Conservation (phyloP, 371 early-diverging fungal species). For the Mucor indicus region DNA sequence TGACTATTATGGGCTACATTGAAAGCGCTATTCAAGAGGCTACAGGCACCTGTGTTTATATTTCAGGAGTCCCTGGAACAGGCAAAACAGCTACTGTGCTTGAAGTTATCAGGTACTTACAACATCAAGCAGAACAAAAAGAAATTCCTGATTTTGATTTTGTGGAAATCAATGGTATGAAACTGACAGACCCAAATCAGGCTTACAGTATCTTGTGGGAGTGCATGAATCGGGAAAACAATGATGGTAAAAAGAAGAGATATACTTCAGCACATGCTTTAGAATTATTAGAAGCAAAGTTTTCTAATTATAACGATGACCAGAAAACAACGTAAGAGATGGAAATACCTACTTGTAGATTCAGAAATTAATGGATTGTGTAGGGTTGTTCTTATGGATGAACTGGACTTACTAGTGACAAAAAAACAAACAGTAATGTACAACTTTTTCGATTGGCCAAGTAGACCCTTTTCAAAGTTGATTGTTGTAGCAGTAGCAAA, state of each 20-base stretch:
- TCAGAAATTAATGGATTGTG: not conserved
- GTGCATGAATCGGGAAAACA: slow-evolving; percentile 41
- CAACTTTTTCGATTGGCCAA: slow-evolving; percentile 98
- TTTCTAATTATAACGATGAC: slow-evolving; percentile 47
- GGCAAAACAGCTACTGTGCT: slow-evolving; percentile 97
- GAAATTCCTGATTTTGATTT: slow-evolving; percentile 74
- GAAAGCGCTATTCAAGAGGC: slow-evolving; percentile 74
- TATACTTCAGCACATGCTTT: slow-evolving; percentile 79
- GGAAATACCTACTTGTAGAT: not conserved
- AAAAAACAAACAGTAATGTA: slow-evolving; percentile 94
- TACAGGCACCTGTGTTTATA: slow-evolving; percentile 83
- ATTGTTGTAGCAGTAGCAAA: slow-evolving; percentile 97
- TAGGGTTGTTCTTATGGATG: slow-evolving; percentile 95
- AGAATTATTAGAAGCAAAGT: slow-evolving; percentile 68
- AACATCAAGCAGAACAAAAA: slow-evolving; percentile 64
- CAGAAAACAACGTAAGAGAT: slow-evolving; percentile 37
- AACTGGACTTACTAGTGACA: slow-evolving; percentile 93
- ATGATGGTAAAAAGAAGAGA: slow-evolving; percentile 31
- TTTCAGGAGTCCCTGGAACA: slow-evolving; percentile 97
- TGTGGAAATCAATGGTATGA: slow-evolving; percentile 96
- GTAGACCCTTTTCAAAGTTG: slow-evolving; percentile 73
- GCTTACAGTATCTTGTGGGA: slow-evolving; percentile 86
- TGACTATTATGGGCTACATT: slow-evolving; percentile 68
- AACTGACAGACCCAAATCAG: slow-evolving; percentile 88
- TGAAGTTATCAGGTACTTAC: slow-evolving; percentile 78